phyloP scores from a whole-genome alignment of 495 filamentous ascomycete genomes.

The Neurospora tetraspora region DNA sequence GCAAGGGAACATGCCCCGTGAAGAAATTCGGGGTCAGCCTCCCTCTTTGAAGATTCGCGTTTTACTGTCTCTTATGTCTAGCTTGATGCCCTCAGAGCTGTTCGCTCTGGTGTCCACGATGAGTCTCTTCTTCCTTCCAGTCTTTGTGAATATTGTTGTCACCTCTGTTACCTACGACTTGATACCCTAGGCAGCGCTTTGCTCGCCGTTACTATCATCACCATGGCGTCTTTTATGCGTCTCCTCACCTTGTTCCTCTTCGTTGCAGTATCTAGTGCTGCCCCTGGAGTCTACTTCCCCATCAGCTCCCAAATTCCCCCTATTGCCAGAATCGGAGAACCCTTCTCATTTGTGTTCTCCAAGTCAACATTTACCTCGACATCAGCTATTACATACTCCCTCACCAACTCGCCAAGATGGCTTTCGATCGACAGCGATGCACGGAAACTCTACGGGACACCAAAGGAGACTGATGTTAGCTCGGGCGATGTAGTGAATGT shows the following conservation, averaged over 20 bases:
- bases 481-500: slow-evolving; percentile 32
- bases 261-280: slow-evolving; percentile 25
- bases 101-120: neutral
- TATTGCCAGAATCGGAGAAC: slow-evolving; percentile 53
- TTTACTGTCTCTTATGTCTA: neutral
- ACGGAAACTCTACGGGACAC: slow-evolving; percentile 56
- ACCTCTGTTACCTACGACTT: neutral
- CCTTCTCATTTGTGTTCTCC: slow-evolving; percentile 60
- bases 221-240: slow-evolving; percentile 10
- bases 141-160: neutral
- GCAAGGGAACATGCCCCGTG: neutral
- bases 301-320: slow-evolving; percentile 71
- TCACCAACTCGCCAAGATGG: slow-evolving; percentile 56
- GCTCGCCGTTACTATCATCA: neutral
- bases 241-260: slow-evolving; percentile 10
- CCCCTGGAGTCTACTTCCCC: slow-evolving; percentile 48
- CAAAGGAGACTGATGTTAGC: slow-evolving; percentile 45
- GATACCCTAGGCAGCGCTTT: neutral
- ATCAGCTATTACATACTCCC: slow-evolving; percentile 47
- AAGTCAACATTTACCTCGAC: slow-evolving; percentile 53
- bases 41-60: neutral
- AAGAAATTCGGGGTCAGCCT: neutral
- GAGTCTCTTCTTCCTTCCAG: neutral
- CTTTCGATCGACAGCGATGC: slow-evolving; percentile 52
- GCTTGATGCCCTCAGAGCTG: neutral